Base-by-base conservation (phyloP, 345 rosid genomes). In the Linum lewisii region DNA sequence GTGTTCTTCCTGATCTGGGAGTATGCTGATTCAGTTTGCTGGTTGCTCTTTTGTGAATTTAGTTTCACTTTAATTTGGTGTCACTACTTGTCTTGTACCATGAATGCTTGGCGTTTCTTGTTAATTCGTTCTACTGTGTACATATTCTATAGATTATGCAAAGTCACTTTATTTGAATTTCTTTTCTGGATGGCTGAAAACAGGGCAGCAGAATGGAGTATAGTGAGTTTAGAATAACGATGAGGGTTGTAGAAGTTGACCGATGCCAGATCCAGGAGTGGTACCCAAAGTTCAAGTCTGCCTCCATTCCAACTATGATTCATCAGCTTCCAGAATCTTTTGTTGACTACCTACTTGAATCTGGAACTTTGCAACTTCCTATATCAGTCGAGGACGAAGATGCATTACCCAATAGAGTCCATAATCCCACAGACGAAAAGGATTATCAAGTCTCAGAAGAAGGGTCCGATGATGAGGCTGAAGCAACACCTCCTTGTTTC, bases 241-340 rank as follows among this genome's bases (percentile, higher is more conserved):
- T 91, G 96, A 84, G 77, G 72, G 80, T 75, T 66, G 90, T 67
- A 55, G 92, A 91, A 63, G 81, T 86, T 15, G 80, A 84, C 24
- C 74, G 77, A 11, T 91, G 96, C 72, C 98, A 91, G 75, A 82
- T 84, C 71, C 95, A 88, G 53, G 88, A 81, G 63, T 88, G 95
- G 95, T 88, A 88, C 55, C 96, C 95, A 0, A 91, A 76, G 61
- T 86, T 91, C 63, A 84, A 64, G 78, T 74, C 82, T 1, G 65
- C 70, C 22, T 82, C 95, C 24, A 76, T 91, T 14, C 88, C 57
- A 73, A 88, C 96, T 58, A 73, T 74, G 63, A 79, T 84, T 37
- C 96, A 78, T 63, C 60, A 79, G 59, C 92, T 88, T 68, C 95
- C 95, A 0, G 92, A 91, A 38, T 65, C 84, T 22, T 91, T 91